Conservation (phyloP, 1,139 yeast species). For the Blastobotrys aristatus region DNA sequence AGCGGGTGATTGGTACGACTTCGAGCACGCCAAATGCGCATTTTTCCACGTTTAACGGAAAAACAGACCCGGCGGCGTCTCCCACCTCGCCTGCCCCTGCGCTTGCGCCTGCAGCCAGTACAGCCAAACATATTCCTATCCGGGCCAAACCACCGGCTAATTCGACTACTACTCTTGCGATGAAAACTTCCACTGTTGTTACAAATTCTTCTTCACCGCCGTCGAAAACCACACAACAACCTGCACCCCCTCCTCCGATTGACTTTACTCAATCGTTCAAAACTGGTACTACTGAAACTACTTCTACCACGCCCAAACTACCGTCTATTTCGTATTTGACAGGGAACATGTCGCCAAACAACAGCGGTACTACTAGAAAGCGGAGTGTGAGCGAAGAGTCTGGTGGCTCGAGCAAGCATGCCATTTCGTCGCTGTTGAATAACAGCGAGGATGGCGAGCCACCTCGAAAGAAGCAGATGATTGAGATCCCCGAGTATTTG, state of each 20-base stretch:
- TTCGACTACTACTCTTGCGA: not conserved
- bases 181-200: not conserved
- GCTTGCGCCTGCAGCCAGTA: too few species aligned
- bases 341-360: not conserved
- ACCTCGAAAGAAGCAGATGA: conserved; percentile 12
- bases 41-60: conserved; percentile 10
- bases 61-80: not conserved
- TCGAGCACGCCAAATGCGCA: conserved; percentile 9
- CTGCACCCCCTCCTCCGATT: conserved; percentile 29
- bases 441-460: conserved; percentile 9
- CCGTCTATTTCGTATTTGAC: conserved; percentile 14
- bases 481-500: conserved; percentile 28
- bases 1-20: conserved; percentile 36
- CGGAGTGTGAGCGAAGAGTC: conserved; percentile 9
- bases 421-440: conserved; percentile 23
- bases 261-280: conserved; percentile 33
- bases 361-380: not conserved
- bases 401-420: not conserved
- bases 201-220: not conserved
- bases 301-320: conserved; percentile 10
- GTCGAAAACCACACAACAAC: not conserved
- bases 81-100: too few species aligned
- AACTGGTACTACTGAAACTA: conserved; percentile 6
- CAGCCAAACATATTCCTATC: not conserved
- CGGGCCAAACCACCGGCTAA: not conserved